These are phyloP conservation scores for Cladosporium sp. DNA, from an alignment of 2,329 filamentous ascomycete species.

Conservation along the genomic window DNA sequence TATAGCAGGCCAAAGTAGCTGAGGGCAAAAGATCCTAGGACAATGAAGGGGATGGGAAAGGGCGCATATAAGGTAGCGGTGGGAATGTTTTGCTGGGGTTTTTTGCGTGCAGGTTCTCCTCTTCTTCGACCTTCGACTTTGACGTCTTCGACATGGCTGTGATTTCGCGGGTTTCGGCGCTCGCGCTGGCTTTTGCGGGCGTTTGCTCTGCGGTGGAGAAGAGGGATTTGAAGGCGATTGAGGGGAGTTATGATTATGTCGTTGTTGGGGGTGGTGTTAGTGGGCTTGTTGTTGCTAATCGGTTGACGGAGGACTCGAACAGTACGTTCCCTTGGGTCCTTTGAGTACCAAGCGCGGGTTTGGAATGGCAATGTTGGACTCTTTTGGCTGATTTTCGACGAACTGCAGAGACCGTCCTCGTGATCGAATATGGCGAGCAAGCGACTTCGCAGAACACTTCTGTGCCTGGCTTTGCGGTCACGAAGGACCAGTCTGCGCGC, in stretches of 20 bases:
- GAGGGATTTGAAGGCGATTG: neutral
- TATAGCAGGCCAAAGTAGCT: neutral
- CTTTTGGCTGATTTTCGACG: neutral
- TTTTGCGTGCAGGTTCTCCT: neutral
- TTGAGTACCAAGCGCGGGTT: too few species aligned
- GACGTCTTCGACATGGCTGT: neutral
- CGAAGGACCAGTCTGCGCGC: constrained; percentile 13
- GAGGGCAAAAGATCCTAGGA: neutral
- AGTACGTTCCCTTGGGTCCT: neutral
- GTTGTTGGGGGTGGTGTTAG: constrained; percentile 44
- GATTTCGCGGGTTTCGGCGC: neutral
- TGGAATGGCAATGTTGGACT: too few species aligned
- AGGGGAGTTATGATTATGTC: constrained; percentile 40
- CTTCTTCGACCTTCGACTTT: neutral
- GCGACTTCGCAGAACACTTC: constrained; percentile 14
- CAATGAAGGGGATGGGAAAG: neutral
- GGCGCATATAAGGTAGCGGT: neutral
- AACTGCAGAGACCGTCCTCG: constrained; percentile 11
- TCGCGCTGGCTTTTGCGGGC: neutral
- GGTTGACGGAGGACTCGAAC: constrained; percentile 31
- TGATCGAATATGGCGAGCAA: constrained; percentile 16
- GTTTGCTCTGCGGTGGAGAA: constrained; percentile 7
- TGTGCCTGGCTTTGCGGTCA: constrained; percentile 9
- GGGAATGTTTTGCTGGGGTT: neutral
- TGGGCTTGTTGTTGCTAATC: constrained; percentile 42